Evolutionary conservation across 1,284 basidiomycete genomes (phyloP).

Genomic region (Irpex rosettiformis): DNA sequence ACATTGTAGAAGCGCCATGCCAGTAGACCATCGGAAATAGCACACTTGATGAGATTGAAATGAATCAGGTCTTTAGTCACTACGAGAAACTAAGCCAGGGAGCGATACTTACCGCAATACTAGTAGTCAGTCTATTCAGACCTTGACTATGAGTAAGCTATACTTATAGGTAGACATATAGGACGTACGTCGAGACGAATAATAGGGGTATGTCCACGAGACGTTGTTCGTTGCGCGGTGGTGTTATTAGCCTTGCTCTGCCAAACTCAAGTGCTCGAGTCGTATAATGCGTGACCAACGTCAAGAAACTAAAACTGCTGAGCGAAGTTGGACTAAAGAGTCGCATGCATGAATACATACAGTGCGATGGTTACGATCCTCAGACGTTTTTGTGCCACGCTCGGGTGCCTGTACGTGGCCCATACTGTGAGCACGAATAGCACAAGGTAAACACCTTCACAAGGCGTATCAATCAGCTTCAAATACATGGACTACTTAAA

Average conservation of each 20-base stretch:
- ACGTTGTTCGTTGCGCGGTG: background rate
- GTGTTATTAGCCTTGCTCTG: background rate
- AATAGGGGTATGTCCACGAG: background rate
- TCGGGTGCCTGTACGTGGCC: slow-evolving; percentile 11
- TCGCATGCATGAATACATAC: slow-evolving; percentile 5
- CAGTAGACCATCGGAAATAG: slow-evolving; percentile 22
- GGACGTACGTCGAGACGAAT: slow-evolving; percentile 1
- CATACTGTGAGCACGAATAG: slow-evolving; percentile 20
- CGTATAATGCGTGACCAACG: slow-evolving; percentile 3
- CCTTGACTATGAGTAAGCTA: background rate
- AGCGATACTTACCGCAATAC: slow-evolving; percentile 3
- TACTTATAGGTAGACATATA: background rate
- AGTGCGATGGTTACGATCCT: slow-evolving; percentile 16
- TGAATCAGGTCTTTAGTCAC: background rate
- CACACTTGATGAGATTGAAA: slow-evolving; percentile 11
- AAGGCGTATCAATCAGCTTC: background rate
- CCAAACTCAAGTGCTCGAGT: background rate
- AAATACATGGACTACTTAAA: background rate
- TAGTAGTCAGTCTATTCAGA: slow-evolving; percentile 2
- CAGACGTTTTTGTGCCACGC: slow-evolving; percentile 8
- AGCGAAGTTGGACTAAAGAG: background rate
- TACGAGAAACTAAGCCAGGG: background rate
- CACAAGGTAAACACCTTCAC: slow-evolving; percentile 19
- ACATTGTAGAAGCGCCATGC: slow-evolving; percentile 25
- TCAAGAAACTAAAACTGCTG: slow-evolving; percentile 5